Evolutionary conservation across 257 asterid genomes (phyloP).

Genomic region (Plantago major): DNA sequence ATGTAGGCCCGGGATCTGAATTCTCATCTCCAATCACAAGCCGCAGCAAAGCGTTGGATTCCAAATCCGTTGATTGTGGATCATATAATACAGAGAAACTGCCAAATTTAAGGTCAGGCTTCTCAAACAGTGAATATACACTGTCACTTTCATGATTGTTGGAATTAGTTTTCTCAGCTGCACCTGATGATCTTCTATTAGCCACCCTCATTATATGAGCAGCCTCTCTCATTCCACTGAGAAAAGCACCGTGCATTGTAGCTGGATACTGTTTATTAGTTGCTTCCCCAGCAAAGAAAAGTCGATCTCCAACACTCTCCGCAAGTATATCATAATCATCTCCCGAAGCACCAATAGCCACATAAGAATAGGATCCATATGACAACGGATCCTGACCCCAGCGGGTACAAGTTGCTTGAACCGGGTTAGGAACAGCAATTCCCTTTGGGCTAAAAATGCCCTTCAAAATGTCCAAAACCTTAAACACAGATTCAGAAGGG

Average conservation of each 20-base stretch:
- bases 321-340: constrained; percentile 95
- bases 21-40: constrained; percentile 43
- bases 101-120: constrained; percentile 67
- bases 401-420: constrained; percentile 92
- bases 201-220: constrained; percentile 82
- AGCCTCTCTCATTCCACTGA: constrained; percentile 98
- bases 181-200: constrained; percentile 30
- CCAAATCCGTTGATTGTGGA: constrained; percentile 47
- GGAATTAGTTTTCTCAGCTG: constrained; percentile 27
- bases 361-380: constrained; percentile 93
- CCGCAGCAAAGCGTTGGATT: constrained; percentile 52
- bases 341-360: constrained; percentile 93
- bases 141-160: constrained; percentile 29
- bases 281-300: constrained; percentile 99
- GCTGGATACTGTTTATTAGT: constrained; percentile 96
- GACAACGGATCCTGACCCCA: constrained; percentile 96
- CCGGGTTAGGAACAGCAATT: constrained; percentile 90
- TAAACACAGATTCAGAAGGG: constrained; percentile 67
- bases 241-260: constrained; percentile 97
- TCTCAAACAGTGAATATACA: constrained; percentile 50
- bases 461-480: constrained; percentile 77
- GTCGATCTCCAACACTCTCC: constrained; percentile 67
- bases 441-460: constrained; percentile 94
- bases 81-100: constrained; percentile 56
- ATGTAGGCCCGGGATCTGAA: constrained; percentile 23